Base-by-base conservation (phyloP, 1,284 basidiomycete genomes). In the Trichosporon ovoides region DNA sequence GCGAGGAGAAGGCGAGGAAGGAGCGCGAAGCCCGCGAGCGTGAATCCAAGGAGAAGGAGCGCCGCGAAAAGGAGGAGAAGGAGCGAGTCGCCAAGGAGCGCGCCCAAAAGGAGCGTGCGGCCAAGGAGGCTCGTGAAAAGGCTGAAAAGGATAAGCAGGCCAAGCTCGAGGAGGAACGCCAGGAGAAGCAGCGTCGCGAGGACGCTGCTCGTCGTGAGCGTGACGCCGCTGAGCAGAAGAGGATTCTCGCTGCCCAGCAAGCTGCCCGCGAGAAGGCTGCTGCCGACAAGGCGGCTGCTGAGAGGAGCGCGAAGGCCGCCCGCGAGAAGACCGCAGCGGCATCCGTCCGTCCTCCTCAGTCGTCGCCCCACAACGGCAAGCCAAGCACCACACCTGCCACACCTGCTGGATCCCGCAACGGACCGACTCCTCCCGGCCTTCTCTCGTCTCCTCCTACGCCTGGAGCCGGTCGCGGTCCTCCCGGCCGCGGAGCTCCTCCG, bases 361-460 rank as follows among this genome's bases (percentile, higher is more conserved):
- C 31, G n/a, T n/a, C n/a, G n/a, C n/a, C n/a, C n/a, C n/a, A n/a
- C n/a, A n/a, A n/a, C 14, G 55, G 54, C 38, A 43, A 49, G 20
- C 56, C 62, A 11, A 57, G 55, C 19, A 53, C 57, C 20, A 52
- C 59, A 3, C 38, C 53, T 22, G 33, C 56, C 11, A 28, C 57
- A 10, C 36, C 53, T 48, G 56, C 61, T n/a, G 50, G 58, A 13
- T 54, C 66, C 36, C 61, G 63, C 53, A 69, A 65, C 48, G 70
- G 66, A 31, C 53, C 65, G 2, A 64, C 66, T 10, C 64, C 67
- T n/a, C 64, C 71, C 1, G 94, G 79, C 92, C 91, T 49, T 88
- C 91, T 63, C 93, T 91, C 1, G 91, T 97, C 58, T 90, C 94
- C 48, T 91, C 95, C 80, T 83, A 96, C 56, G 89, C 95, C 73